These are phyloP conservation scores for Lecanosticta acicola DNA, from an alignment of 2,329 filamentous ascomycete species.

Conservation along the genomic window DNA sequence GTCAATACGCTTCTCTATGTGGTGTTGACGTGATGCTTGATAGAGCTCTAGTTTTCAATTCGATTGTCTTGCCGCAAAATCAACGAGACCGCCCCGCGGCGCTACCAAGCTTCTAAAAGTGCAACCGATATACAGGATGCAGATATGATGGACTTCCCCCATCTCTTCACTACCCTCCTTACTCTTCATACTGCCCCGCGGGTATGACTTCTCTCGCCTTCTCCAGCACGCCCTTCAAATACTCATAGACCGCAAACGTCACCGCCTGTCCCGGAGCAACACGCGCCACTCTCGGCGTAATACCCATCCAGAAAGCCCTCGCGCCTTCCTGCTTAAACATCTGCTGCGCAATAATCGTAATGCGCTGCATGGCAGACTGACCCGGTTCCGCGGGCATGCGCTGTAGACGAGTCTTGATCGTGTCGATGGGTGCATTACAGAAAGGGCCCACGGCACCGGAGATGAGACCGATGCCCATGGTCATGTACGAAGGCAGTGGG, in stretches of 20 bases:
- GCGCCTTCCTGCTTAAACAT: slow-evolving; percentile 78
- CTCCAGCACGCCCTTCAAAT: slow-evolving; percentile 46
- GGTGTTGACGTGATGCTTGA: background rate
- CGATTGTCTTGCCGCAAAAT: no score
- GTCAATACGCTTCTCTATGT: background rate
- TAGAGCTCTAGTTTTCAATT: no score
- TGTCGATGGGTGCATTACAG: slow-evolving; percentile 96
- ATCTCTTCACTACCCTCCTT: no score
- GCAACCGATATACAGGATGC: no score
- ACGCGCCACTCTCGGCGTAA: slow-evolving; percentile 94
- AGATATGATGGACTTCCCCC: no score
- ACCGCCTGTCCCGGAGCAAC: slow-evolving; percentile 91
- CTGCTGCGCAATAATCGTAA: slow-evolving; percentile 63
- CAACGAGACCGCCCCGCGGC: no score
- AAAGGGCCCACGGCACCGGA: slow-evolving; percentile 92
- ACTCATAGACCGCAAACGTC: slow-evolving; percentile 57
- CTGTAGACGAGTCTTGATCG: slow-evolving; percentile 95
- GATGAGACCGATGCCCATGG: slow-evolving; percentile 82
- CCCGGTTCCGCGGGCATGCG: slow-evolving; percentile 75
- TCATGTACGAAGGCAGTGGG: slow-evolving; percentile 80
- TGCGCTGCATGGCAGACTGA: slow-evolving; percentile 72
- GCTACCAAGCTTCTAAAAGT: no score
- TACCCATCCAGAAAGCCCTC: slow-evolving; percentile 97
- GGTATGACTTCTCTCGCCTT: slow-evolving; percentile 43
- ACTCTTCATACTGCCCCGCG: slow-evolving; percentile 48